phyloP scores from a whole-genome alignment of 352 stramenopile genomes.

The Aphanomyces invadans region DNA sequence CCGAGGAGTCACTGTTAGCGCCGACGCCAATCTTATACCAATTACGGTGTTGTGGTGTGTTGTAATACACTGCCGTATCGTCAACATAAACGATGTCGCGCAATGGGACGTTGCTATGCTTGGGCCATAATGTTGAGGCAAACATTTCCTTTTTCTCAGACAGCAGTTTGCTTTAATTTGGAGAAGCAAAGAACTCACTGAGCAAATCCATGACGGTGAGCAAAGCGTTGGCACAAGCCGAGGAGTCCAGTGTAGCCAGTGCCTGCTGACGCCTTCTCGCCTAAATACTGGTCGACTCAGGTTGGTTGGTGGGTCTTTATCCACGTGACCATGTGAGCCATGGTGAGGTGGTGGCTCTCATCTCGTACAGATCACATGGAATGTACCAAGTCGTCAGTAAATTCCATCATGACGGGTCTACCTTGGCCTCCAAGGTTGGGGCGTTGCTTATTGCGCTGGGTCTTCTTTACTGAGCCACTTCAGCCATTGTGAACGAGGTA shows the following conservation, averaged over 20 bases:
- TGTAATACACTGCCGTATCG: slow-evolving; percentile 26
- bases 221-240: not conserved
- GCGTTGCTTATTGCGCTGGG: not conserved
- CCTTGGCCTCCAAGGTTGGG: not conserved
- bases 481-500: not conserved
- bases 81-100: slow-evolving; percentile 23
- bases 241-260: not conserved
- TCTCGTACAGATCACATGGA: not conserved
- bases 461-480: not conserved
- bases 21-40: slow-evolving; percentile 19
- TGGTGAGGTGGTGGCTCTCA: slow-evolving; percentile 1
- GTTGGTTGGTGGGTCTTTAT: slow-evolving; percentile 9
- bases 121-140: not conserved
- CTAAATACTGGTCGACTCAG: not conserved
- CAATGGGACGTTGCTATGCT: not conserved
- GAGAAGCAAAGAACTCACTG: not conserved
- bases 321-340: slow-evolving; percentile 5
- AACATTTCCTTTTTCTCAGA: not conserved
- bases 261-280: not conserved
- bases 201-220: not conserved
- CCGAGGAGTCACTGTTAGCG: not conserved
- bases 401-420: not conserved
- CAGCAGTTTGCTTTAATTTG: not conserved
- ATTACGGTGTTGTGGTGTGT: slow-evolving; percentile 19
- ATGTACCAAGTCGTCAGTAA: not conserved